These are phyloP conservation scores for Apophysomyces variabilis DNA, from an alignment of 371 early-diverging fungal genomes.

Conservation along the genomic window DNA sequence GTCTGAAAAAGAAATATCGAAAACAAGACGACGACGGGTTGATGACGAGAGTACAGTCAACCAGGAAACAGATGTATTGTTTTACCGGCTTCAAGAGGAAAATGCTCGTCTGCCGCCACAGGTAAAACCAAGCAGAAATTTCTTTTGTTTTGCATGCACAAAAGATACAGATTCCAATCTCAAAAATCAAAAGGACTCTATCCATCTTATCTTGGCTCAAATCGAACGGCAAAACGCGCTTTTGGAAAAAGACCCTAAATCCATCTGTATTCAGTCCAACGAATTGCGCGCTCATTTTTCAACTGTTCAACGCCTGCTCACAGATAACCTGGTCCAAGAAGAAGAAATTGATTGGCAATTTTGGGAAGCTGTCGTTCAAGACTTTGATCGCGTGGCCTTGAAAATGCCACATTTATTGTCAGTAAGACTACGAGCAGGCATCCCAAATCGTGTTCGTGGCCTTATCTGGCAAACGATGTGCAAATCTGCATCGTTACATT, in stretches of 20 bases:
- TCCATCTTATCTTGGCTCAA: slow-evolving; percentile 57
- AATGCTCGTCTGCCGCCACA: slow-evolving; percentile 47
- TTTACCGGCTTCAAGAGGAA: slow-evolving; percentile 38
- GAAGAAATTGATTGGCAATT: slow-evolving; percentile 67
- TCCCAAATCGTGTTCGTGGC: slow-evolving; percentile 83
- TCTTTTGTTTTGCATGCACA: not conserved
- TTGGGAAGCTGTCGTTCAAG: slow-evolving; percentile 86
- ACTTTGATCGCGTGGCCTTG: slow-evolving; percentile 64
- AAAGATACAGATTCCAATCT: not conserved
- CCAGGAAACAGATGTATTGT: slow-evolving; percentile 14
- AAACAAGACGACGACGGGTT: slow-evolving; percentile 4
- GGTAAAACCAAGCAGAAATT: slow-evolving; percentile 19
- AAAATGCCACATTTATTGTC: slow-evolving; percentile 56
- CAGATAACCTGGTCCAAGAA: slow-evolving; percentile 24
- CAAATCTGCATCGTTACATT: slow-evolving; percentile 66
- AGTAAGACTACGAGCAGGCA: slow-evolving; percentile 74
- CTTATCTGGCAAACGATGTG: slow-evolving; percentile 90
- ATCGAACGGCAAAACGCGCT: slow-evolving; percentile 63
- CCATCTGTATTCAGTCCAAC: slow-evolving; percentile 57
- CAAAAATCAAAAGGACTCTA: slow-evolving; percentile 47
- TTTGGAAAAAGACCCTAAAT: slow-evolving; percentile 62
- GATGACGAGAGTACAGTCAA: not conserved
- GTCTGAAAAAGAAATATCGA: not conserved
- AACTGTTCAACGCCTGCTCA: slow-evolving; percentile 50
- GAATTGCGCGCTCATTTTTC: slow-evolving; percentile 54